Conservation (phyloP, 345 rosid species). For the Aquilaria yunnanensis region DNA sequence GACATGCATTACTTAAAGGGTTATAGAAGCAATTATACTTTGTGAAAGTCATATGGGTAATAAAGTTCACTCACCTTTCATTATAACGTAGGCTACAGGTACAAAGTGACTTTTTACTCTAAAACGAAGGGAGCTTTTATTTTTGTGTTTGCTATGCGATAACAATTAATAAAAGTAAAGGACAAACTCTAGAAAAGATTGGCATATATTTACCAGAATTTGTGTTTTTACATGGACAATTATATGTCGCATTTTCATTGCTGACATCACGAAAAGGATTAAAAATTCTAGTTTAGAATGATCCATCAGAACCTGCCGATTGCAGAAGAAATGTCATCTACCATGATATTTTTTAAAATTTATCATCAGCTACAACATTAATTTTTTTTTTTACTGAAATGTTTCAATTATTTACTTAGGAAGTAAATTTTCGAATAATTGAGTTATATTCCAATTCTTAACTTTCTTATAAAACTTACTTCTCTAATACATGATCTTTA, state of each 20-base stretch:
- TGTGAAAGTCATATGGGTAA: not conserved
- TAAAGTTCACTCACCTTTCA: not conserved
- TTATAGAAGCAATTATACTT: not conserved
- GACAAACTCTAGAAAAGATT: not conserved
- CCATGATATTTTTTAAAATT: no score
- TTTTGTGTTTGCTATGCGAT: not conserved
- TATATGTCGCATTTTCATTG: not conserved
- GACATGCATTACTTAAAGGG: not conserved
- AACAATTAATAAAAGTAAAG: not conserved
- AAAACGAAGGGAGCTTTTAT: not conserved
- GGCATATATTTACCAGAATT: not conserved
- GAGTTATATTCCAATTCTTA: no score
- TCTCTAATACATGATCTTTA: no score
- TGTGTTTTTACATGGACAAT: not conserved
- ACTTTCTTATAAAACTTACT: no score
- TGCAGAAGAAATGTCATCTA: no score
- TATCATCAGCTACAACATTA: no score
- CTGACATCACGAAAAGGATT: no score
- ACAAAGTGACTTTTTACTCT: not conserved
- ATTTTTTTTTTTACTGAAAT: no score
- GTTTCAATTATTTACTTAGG: no score
- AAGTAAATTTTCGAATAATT: no score
- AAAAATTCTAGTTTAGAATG: no score
- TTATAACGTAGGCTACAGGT: not conserved
- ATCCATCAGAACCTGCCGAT: no score